These are phyloP conservation scores for Pueraria montana DNA, from an alignment of 306 rosid species.

Conservation along the genomic window DNA sequence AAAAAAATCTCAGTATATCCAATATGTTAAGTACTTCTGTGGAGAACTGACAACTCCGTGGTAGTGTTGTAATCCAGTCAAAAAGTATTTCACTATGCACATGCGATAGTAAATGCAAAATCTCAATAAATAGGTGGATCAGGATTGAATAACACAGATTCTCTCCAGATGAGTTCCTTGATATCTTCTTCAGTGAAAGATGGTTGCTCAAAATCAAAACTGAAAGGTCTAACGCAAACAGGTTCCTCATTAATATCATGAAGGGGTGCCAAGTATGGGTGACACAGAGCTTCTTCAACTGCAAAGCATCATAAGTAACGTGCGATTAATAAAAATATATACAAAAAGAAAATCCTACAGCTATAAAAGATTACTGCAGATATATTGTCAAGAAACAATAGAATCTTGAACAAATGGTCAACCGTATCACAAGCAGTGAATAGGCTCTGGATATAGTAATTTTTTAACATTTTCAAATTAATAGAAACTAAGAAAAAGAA, in stretches of 20 bases:
- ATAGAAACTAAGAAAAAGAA: background rate
- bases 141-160: slow-evolving; percentile 81
- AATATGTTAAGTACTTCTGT: background rate
- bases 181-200: slow-evolving; percentile 86
- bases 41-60: slow-evolving; percentile 33
- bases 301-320: slow-evolving; percentile 43
- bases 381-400: slow-evolving; percentile 23
- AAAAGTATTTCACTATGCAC: slow-evolving; percentile 49
- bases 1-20: slow-evolving; percentile 41
- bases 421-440: slow-evolving; percentile 30
- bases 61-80: slow-evolving; percentile 41
- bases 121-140: slow-evolving; percentile 70
- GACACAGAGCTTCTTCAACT: slow-evolving; percentile 92
- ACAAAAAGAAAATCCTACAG: background rate
- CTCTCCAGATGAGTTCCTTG: slow-evolving; percentile 97
- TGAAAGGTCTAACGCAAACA: slow-evolving; percentile 79
- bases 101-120: slow-evolving; percentile 43
- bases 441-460: background rate
- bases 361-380: background rate
- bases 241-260: slow-evolving; percentile 93
- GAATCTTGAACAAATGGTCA: background rate
- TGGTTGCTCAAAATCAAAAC: slow-evolving; percentile 92
- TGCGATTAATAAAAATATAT: slow-evolving; percentile 8
- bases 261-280: slow-evolving; percentile 94
- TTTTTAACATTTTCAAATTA: background rate